Percentiles rank a stretch among this genome's conserved stretches.
These are phyloP conservation scores for Bisporella sp. DNA, from an alignment of 2,329 filamentous ascomycete genomes.

Conservation along the genomic window DNA sequence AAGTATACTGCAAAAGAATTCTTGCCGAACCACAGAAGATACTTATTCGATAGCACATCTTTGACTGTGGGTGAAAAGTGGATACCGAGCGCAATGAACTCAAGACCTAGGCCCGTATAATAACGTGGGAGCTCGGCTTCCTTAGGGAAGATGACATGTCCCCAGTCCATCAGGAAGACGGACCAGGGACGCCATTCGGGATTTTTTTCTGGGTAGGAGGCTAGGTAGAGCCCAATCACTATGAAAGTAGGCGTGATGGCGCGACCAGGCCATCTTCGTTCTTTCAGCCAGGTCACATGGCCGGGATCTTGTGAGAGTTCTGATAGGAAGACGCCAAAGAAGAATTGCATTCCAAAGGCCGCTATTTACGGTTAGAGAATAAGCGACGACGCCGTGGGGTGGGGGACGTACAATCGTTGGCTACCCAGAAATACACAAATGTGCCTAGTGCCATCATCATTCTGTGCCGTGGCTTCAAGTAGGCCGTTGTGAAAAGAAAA, in stretches of 20 bases:
- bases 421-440: slow-evolving; percentile 40
- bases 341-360: slow-evolving; percentile 50
- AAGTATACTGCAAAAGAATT: slow-evolving; percentile 60
- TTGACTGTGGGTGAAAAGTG: slow-evolving; percentile 46
- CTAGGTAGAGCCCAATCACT: slow-evolving; percentile 46
- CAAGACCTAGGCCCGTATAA: slow-evolving; percentile 42
- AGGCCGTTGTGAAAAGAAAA: slow-evolving; percentile 43
- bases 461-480: slow-evolving; percentile 41
- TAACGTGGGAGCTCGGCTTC: slow-evolving; percentile 42
- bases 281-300: slow-evolving; percentile 38
- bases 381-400: neutral
- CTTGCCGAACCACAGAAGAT: slow-evolving; percentile 55
- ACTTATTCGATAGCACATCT: slow-evolving; percentile 43
- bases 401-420: slow-evolving; percentile 21
- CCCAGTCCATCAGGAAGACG: slow-evolving; percentile 32
- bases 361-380: slow-evolving; percentile 23
- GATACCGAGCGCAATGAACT: slow-evolving; percentile 42
- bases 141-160: slow-evolving; percentile 37
- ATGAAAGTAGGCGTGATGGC: slow-evolving; percentile 43
- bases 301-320: slow-evolving; percentile 47
- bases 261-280: slow-evolving; percentile 36
- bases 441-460: slow-evolving; percentile 39
- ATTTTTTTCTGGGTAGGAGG: slow-evolving; percentile 52
- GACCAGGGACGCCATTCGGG: slow-evolving; percentile 50
- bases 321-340: slow-evolving; percentile 54